These are phyloP conservation scores for Fusarium proliferatum DNA, from an alignment of 2,329 filamentous ascomycete genomes.

Conservation along the genomic window DNA sequence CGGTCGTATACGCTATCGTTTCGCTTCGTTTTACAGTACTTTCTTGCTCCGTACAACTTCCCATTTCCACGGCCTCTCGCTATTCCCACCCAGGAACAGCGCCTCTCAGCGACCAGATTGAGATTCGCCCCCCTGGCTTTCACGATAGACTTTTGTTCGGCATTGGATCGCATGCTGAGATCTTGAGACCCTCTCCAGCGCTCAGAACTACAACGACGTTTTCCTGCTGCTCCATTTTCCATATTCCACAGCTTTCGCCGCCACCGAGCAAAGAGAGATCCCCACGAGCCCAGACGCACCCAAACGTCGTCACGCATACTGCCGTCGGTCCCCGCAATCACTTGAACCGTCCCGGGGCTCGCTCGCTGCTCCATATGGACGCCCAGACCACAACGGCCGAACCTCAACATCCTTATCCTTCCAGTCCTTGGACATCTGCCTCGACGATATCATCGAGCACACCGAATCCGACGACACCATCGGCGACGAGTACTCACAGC, in stretches of 20 bases:
- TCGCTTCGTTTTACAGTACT: constrained; percentile 24
- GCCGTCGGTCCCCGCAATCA: constrained; percentile 40
- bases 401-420: constrained; percentile 53
- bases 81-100: constrained; percentile 43
- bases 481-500: constrained; percentile 43
- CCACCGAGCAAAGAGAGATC: constrained; percentile 28
- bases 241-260: constrained; percentile 31
- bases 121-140: constrained; percentile 38
- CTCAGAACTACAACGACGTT: constrained; percentile 26
- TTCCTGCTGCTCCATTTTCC: constrained; percentile 23
- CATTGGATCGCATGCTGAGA: constrained; percentile 41
- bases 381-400: constrained; percentile 52
- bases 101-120: constrained; percentile 36
- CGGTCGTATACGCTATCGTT: constrained; percentile 30
- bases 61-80: constrained; percentile 32
- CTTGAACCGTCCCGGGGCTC: constrained; percentile 44
- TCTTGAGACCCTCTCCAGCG: constrained; percentile 20
- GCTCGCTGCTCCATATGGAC: constrained; percentile 54
- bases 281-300: constrained; percentile 30
- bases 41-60: constrained; percentile 21
- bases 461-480: constrained; percentile 41
- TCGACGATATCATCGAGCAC: constrained; percentile 45
- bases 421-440: constrained; percentile 47
- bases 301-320: constrained; percentile 39
- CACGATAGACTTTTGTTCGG: constrained; percentile 23